A percentile compares a stretch with the other conserved stretches of the same genome.
Conservation (phyloP, 2,329 filamentous ascomycete genomes). For the Cladosporium colombiae region DNA sequence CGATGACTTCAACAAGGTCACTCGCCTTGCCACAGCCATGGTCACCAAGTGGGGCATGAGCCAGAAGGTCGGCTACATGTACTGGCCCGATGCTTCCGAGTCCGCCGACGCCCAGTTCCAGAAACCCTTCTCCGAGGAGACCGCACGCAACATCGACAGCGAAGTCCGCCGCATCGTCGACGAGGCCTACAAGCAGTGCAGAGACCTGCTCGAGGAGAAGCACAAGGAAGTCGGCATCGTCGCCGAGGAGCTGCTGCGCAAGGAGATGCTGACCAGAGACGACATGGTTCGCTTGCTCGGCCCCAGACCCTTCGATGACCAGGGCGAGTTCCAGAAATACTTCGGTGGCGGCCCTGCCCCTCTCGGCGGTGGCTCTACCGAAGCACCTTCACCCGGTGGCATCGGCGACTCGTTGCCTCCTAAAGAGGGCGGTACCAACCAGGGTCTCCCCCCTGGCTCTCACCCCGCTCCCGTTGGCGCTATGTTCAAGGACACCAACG, state of each 20-base stretch:
- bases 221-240: conserved; percentile 85
- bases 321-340: conserved; percentile 91
- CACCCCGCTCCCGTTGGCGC: conserved; percentile 9
- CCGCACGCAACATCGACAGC: conserved; percentile 84
- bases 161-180: conserved; percentile 92
- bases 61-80: conserved; percentile 85
- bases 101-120: conserved; percentile 39
- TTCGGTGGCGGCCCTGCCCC: conserved; percentile 55
- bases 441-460: conserved; percentile 7
- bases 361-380: conserved; percentile 45
- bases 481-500: conserved; percentile 15
- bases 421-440: conserved; percentile 13
- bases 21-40: conserved; percentile 93
- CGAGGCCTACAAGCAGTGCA: conserved; percentile 89
- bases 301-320: conserved; percentile 78
- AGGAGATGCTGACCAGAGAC: conserved; percentile 88
- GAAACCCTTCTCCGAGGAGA: conserved; percentile 95
- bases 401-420: conserved; percentile 20
- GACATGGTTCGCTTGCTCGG: conserved; percentile 90
- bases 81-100: conserved; percentile 63
- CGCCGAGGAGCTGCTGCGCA: conserved; percentile 86
- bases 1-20: conserved; percentile 98
- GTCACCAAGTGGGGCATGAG: conserved; percentile 99
- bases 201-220: conserved; percentile 77
- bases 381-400: conserved; percentile 19